Conservation (phyloP, 148 eudicot genomes). For the Camellia lanceoleosa region DNA sequence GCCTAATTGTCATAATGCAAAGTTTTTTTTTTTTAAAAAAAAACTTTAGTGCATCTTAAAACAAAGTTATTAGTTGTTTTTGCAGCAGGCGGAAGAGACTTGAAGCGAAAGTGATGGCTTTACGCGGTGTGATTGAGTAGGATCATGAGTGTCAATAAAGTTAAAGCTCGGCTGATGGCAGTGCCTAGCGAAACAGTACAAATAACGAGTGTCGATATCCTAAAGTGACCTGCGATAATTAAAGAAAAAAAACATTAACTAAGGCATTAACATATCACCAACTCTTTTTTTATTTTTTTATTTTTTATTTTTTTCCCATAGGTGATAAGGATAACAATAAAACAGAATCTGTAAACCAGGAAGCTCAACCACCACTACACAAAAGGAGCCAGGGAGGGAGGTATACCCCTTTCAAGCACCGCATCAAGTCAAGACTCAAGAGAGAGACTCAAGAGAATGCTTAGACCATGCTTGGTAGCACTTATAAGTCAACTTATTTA, state of each 20-base stretch:
- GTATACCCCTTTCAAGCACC: neutral
- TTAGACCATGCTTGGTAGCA: too few species aligned
- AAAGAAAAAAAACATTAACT: neutral
- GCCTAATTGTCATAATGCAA: neutral
- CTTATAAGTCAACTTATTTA: too few species aligned
- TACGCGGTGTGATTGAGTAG: slow-evolving; percentile 83
- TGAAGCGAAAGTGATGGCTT: slow-evolving; percentile 71
- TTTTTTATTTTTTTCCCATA: neutral
- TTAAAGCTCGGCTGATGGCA: slow-evolving; percentile 98
- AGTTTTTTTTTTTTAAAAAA: too few species aligned
- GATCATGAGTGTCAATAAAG: slow-evolving; percentile 70
- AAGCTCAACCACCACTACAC: neutral
- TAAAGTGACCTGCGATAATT: slow-evolving; percentile 65
- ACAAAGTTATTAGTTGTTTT: slow-evolving; percentile 32
- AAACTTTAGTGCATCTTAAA: too few species aligned
- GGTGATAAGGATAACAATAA: neutral
- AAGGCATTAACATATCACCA: neutral
- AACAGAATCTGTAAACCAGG: neutral
- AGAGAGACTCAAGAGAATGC: too few species aligned
- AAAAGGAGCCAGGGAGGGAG: neutral
- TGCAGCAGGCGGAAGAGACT: slow-evolving; percentile 57
- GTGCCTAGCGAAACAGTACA: slow-evolving; percentile 89
- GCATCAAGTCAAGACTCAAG: neutral
- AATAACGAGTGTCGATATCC: slow-evolving; percentile 85
- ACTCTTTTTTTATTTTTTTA: too few species aligned